Conservation (phyloP, 129 eudicot genomes). For the Escallonia rubra region DNA sequence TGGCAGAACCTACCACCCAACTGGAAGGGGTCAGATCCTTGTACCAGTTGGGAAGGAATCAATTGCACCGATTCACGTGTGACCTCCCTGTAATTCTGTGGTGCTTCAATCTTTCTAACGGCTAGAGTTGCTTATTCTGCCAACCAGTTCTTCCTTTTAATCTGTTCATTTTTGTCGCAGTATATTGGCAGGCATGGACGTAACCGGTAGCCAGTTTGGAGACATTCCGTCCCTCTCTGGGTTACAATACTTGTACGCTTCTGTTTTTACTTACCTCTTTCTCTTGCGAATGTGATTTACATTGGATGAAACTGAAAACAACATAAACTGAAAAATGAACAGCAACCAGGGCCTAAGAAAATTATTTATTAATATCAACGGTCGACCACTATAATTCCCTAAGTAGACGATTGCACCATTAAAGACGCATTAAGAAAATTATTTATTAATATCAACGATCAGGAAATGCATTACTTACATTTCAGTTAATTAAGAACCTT, state of each 20-base stretch:
- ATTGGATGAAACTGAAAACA: too few relatives aligned
- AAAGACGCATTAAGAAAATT: not conserved
- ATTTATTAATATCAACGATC: not conserved
- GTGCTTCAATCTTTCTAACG: not conserved
- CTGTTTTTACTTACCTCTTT: not conserved
- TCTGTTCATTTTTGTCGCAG: conserved; percentile 29
- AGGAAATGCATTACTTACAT: not conserved
- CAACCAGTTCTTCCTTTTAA: not conserved
- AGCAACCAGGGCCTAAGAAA: too few relatives aligned
- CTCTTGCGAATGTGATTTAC: not conserved
- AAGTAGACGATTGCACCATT: too few relatives aligned
- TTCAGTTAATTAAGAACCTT: not conserved
- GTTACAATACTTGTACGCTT: conserved; percentile 60
- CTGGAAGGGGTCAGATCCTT: conserved; percentile 87
- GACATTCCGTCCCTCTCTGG: conserved; percentile 59
- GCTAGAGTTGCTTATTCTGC: conserved; percentile 1
- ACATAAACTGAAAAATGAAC: too few relatives aligned
- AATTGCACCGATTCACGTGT: conserved; percentile 60
- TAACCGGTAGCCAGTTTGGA: conserved; percentile 42
- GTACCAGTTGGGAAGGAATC: conserved; percentile 81
- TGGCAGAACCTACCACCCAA: conserved; percentile 76
- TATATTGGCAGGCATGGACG: conserved; percentile 46
- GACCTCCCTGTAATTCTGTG: conserved; percentile 50
- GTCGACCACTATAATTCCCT: too few relatives aligned
- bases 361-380: too few relatives aligned